Conservation (phyloP, 106 monocot genomes). For the Agapanthus africanus region DNA sequence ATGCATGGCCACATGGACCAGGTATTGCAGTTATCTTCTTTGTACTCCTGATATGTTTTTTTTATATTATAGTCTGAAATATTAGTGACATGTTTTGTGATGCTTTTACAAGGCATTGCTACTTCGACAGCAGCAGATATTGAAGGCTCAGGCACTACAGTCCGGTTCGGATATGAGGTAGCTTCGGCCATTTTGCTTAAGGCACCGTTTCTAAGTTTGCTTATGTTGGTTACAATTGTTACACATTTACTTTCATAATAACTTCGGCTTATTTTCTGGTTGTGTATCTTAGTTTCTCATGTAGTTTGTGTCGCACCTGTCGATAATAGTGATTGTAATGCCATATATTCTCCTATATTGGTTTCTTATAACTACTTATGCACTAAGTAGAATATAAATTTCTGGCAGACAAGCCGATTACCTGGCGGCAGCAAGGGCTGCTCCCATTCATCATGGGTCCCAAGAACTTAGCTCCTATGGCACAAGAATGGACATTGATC, state of each 20-base stretch:
- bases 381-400: conserved; percentile 85
- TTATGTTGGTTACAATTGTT: background rate
- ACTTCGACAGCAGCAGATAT: conserved; percentile 74
- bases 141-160: conserved; percentile 71
- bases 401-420: conserved; percentile 98
- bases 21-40: conserved; percentile 19
- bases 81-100: conserved; percentile 17
- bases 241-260: background rate
- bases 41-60: background rate
- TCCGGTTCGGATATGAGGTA: conserved; percentile 76
- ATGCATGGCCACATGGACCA: conserved; percentile 57
- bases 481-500: conserved; percentile 70
- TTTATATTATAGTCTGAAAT: background rate
- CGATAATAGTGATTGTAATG: background rate
- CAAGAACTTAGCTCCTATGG: conserved; percentile 59
- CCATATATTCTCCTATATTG: conserved; percentile 8
- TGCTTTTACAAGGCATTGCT: conserved; percentile 41
- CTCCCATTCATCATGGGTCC: conserved; percentile 46
- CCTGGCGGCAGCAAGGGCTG: conserved; percentile 59
- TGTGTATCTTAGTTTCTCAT: background rate
- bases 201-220: background rate
- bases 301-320: background rate
- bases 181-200: background rate
- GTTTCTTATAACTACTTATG: conserved; percentile 10
- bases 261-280: background rate